These are phyloP conservation scores for Acacia confusa DNA, from an alignment of 306 rosid species.

Conservation along the genomic window DNA sequence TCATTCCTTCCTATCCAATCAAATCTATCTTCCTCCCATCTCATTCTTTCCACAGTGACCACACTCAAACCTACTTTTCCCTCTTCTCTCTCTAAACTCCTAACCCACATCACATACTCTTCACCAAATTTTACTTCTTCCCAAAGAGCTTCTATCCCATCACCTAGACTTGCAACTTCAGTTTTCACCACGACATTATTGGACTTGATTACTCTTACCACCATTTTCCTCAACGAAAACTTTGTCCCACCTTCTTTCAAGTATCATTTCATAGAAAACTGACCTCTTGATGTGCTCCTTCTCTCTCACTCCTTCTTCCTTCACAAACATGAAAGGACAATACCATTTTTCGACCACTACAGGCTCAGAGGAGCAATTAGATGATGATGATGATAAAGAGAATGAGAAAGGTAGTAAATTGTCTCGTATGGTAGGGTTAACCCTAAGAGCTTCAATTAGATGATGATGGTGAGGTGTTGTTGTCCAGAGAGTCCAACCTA, in stretches of 20 bases:
- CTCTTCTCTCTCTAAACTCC: background rate
- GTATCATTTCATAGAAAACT: background rate
- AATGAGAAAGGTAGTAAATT: too few relatives aligned
- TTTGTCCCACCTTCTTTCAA: background rate
- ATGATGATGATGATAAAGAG: background rate
- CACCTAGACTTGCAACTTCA: background rate
- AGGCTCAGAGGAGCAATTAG: background rate
- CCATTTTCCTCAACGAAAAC: background rate
- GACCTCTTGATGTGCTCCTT: background rate
- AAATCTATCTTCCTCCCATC: background rate
- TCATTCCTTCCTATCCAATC: background rate
- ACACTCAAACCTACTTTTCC: background rate
- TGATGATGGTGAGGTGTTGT: too few relatives aligned
- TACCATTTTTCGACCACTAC: too few relatives aligned
- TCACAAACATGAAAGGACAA: constrained; percentile 5
- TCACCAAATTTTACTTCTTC: background rate
- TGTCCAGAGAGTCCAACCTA: too few relatives aligned
- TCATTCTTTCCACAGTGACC: background rate
- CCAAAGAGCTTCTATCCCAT: background rate
- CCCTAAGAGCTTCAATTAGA: too few relatives aligned
- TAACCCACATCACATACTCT: background rate
- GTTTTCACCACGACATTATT: background rate
- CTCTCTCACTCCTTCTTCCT: background rate
- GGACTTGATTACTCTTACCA: background rate
- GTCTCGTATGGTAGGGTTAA: too few relatives aligned